phyloP scores from a whole-genome alignment of 257 asterid genomes.

The Lithospermum erythrorhizon region DNA sequence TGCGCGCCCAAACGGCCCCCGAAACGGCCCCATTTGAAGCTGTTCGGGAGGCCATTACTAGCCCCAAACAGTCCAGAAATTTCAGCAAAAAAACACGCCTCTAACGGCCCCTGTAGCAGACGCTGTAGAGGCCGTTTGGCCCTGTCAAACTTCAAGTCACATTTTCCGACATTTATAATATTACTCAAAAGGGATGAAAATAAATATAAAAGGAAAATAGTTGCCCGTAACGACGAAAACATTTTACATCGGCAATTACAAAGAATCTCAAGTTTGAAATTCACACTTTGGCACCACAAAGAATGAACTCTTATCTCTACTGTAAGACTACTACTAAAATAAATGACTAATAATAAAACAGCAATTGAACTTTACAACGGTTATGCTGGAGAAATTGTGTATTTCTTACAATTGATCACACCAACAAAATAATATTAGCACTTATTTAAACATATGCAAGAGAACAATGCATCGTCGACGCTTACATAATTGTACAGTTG shows the following conservation, averaged over 20 bases:
- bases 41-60: too few species aligned
- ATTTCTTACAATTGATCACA: conserved; percentile 39
- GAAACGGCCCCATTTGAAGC: too few species aligned
- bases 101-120: too few species aligned
- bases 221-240: not conserved
- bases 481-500: conserved; percentile 81
- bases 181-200: too few species aligned
- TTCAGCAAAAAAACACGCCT: too few species aligned
- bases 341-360: conserved; percentile 36
- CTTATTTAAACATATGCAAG: conserved; percentile 23
- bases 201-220: too few species aligned
- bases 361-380: conserved; percentile 47
- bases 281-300: conserved; percentile 18
- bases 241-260: conserved; percentile 15
- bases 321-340: conserved; percentile 18
- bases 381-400: conserved; percentile 22
- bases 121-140: too few species aligned
- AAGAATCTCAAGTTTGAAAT: conserved; percentile 14
- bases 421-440: conserved; percentile 23
- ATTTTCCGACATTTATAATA: too few species aligned
- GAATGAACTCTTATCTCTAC: conserved; percentile 26
- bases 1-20: too few species aligned
- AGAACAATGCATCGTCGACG: conserved; percentile 5
- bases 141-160: too few species aligned
- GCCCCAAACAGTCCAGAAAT: too few species aligned